Evolutionary conservation across 2,329 filamentous ascomycete genomes (phyloP).

Genomic region (Colletotrichum zoysiae): DNA sequence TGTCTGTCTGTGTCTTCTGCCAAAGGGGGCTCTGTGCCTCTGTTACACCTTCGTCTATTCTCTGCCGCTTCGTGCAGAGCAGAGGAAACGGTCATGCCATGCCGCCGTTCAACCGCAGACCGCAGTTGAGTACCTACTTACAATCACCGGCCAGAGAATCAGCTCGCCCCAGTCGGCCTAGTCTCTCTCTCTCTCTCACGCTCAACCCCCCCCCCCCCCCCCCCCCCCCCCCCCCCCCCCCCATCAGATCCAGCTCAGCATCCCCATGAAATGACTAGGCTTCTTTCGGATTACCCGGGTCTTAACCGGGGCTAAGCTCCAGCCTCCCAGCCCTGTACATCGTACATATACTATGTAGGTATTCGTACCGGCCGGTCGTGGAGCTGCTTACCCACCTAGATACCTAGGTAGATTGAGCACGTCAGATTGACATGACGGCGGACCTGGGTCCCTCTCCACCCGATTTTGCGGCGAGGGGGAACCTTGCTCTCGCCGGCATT

Average conservation of each 20-base stretch:
- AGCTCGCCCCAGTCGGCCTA: not conserved
- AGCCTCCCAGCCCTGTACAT: slow-evolving; percentile 27
- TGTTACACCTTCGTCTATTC: slow-evolving; percentile 12
- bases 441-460: slow-evolving; percentile 29
- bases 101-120: not conserved
- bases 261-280: not conserved
- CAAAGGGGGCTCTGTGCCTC: slow-evolving; percentile 24
- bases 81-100: not conserved
- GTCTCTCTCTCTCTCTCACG: not conserved
- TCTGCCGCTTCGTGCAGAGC: not conserved
- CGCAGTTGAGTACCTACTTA: not conserved
- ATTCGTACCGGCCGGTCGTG: slow-evolving; percentile 17
- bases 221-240: too few relatives aligned
- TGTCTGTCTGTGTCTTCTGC: slow-evolving; percentile 1
- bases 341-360: too few relatives aligned
- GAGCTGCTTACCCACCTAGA: slow-evolving; percentile 23
- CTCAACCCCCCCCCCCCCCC: not conserved
- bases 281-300: slow-evolving; percentile 28
- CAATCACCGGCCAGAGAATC: not conserved
- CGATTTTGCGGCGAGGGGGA: slow-evolving; percentile 26
- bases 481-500: slow-evolving; percentile 21
- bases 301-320: slow-evolving; percentile 33
- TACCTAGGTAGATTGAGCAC: slow-evolving; percentile 26
- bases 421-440: slow-evolving; percentile 38
- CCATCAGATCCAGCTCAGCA: not conserved